phyloP scores from a whole-genome alignment of 192 early-diverging fungal genomes.

The Coemansia sp. region DNA sequence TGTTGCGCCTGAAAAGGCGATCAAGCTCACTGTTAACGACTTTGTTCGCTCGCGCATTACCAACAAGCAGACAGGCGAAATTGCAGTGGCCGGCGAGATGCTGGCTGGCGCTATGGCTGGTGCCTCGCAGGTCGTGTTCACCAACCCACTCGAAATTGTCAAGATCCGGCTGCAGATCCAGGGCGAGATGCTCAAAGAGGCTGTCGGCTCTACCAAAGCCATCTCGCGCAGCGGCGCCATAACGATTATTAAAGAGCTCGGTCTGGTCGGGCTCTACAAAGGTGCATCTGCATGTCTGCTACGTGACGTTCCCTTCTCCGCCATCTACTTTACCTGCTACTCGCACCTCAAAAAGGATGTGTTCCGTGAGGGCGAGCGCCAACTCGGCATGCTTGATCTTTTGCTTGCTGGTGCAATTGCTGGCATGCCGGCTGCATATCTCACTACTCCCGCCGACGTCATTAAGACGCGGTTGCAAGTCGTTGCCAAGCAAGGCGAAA shows the following conservation, averaged over 20 bases:
- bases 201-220: slow-evolving; percentile 40
- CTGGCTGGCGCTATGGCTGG: slow-evolving; percentile 86
- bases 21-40: slow-evolving; percentile 97
- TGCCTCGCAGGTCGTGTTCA: slow-evolving; percentile 86
- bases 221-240: slow-evolving; percentile 70
- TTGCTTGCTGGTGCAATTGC: slow-evolving; percentile 89
- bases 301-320: slow-evolving; percentile 95
- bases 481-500: slow-evolving; percentile 84
- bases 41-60: slow-evolving; percentile 72
- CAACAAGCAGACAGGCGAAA: slow-evolving; percentile 70
- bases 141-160: slow-evolving; percentile 98
- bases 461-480: slow-evolving; percentile 98
- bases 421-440: slow-evolving; percentile 94
- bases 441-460: slow-evolving; percentile 96
- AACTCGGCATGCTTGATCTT: slow-evolving; percentile 59
- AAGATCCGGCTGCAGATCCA: slow-evolving; percentile 95
- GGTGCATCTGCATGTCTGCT: slow-evolving; percentile 90
- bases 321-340: slow-evolving; percentile 96
- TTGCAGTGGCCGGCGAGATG: slow-evolving; percentile 76
- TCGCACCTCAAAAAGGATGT: slow-evolving; percentile 95
- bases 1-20: slow-evolving; percentile 98
- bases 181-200: slow-evolving; percentile 65
- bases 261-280: slow-evolving; percentile 91
- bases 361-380: slow-evolving; percentile 83
- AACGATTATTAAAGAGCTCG: slow-evolving; percentile 85